A percentile compares a stretch with the other conserved stretches of the same genome.
Evolutionary conservation across 192 early-diverging fungal species (phyloP).

Genomic region (Dissophora globulifera): DNA sequence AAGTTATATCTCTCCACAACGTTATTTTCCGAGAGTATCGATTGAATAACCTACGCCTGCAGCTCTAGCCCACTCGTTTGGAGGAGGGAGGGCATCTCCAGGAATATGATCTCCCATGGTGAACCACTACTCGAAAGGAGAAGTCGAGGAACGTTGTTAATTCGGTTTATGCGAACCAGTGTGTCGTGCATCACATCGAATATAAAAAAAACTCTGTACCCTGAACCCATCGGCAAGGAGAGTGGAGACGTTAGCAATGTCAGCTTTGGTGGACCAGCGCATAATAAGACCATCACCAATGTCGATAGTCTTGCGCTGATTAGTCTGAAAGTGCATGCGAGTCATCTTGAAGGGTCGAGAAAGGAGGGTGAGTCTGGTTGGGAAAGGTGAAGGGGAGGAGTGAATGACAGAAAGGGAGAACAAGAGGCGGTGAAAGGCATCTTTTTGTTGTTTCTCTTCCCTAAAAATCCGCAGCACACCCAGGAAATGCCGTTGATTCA

Average conservation of each 20-base stretch:
- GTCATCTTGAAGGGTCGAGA: neutral
- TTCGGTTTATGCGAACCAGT: no score
- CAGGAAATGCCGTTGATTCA: neutral
- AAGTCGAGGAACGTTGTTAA: neutral
- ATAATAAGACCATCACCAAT: conserved; percentile 33
- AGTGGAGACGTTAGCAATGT: conserved; percentile 18
- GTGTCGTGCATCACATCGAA: no score
- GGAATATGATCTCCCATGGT: conserved; percentile 16
- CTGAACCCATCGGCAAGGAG: conserved; percentile 22
- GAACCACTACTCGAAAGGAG: conserved; percentile 21
- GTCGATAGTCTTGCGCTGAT: conserved; percentile 27
- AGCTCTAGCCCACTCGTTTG: conserved; percentile 11
- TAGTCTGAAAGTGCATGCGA: neutral
- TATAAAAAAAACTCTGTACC: conserved; percentile 6
- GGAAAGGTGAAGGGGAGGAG: neutral
- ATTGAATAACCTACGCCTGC: no score
- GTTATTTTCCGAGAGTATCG: no score
- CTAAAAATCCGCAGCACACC: no score
- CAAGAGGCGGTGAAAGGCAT: neutral
- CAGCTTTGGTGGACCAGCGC: conserved; percentile 45
- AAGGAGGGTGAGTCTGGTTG: neutral
- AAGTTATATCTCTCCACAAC: conserved; percentile 6
- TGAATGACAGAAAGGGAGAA: neutral
- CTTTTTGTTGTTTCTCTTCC: no score
- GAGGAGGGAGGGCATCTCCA: conserved; percentile 14